Conservation (phyloP, 768 basidiomycete species). For the Russula olivacea region DNA sequence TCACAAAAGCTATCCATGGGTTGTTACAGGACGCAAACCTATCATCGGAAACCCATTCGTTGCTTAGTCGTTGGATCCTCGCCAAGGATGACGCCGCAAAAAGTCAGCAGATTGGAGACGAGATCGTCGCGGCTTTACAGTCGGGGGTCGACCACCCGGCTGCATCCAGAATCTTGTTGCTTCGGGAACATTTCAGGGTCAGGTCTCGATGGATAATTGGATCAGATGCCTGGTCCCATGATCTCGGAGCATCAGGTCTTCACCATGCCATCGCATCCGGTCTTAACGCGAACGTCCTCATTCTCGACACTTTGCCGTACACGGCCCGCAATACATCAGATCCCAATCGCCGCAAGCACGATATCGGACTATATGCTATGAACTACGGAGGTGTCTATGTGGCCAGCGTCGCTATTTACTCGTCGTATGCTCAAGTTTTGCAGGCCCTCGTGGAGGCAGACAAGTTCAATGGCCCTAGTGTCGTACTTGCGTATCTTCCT, state of each 20-base stretch:
- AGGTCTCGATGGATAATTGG: constrained; percentile 94
- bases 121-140: constrained; percentile 49
- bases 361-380: constrained; percentile 97
- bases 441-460: constrained; percentile 92
- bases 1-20: constrained; percentile 58
- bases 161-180: constrained; percentile 51
- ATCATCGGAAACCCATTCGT: constrained; percentile 54
- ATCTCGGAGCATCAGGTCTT: constrained; percentile 90
- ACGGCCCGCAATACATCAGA: constrained; percentile 64
- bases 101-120: constrained; percentile 51
- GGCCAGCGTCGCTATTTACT: constrained; percentile 91
- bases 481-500: constrained; percentile 92
- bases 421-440: constrained; percentile 90
- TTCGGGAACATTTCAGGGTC: constrained; percentile 57
- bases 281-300: constrained; percentile 89
- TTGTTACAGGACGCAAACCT: constrained; percentile 51
- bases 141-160: constrained; percentile 38
- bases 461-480: constrained; percentile 78
- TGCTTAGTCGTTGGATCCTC: constrained; percentile 76
- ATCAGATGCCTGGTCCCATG: constrained; percentile 97
- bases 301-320: constrained; percentile 91
- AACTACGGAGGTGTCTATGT: constrained; percentile 97
- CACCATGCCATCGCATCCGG: constrained; percentile 92
- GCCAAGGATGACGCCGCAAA: constrained; percentile 64
- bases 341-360: constrained; percentile 81